Percentiles rank a stretch among this genome's conserved stretches.
These are phyloP conservation scores for Limonium bicolor DNA, from an alignment of 148 eudicot species.

Conservation along the genomic window DNA sequence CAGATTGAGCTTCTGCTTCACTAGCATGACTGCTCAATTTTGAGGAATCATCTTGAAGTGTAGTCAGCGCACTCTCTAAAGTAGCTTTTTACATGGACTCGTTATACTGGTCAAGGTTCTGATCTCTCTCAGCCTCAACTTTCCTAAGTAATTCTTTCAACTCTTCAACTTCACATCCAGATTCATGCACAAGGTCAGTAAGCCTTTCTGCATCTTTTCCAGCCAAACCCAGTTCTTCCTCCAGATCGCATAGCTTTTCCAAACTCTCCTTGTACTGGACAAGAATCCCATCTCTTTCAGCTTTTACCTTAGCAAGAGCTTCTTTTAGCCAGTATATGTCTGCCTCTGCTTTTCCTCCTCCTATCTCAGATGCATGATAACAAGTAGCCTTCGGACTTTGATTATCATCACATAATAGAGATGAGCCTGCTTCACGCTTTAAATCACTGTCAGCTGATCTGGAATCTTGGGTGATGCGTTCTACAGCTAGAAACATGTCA, in stretches of 20 bases:
- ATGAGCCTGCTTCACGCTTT: constrained; percentile 12
- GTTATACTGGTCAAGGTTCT: constrained; percentile 19
- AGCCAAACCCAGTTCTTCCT: constrained; percentile 42
- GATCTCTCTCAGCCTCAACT: constrained; percentile 54
- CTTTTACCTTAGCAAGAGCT: constrained; percentile 33
- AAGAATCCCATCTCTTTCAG: constrained; percentile 49
- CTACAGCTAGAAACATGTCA: constrained; percentile 39
- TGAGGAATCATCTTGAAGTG: constrained; percentile 28
- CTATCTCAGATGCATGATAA: constrained; percentile 21
- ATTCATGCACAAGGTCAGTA: constrained; percentile 29
- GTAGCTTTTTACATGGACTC: constrained; percentile 28
- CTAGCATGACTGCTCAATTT: constrained; percentile 23
- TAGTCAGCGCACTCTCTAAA: constrained; percentile 28
- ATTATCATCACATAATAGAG: constrained; percentile 27
- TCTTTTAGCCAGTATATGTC: constrained; percentile 41
- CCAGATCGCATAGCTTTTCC: constrained; percentile 39
- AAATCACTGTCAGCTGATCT: constrained; percentile 16
- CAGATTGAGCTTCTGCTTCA: constrained; percentile 35
- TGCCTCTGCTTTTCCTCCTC: constrained; percentile 41
- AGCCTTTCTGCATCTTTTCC: constrained; percentile 31
- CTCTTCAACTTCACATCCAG: constrained; percentile 37
- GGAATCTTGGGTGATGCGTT: constrained; percentile 12
- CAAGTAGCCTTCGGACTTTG: constrained; percentile 22
- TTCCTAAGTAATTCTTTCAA: constrained; percentile 43
- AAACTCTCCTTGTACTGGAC: constrained; percentile 37